Percentiles rank a stretch among this genome's conserved stretches.
phyloP scores from a whole-genome alignment of 345 rosid species.

The Toxicodendron radicans region DNA sequence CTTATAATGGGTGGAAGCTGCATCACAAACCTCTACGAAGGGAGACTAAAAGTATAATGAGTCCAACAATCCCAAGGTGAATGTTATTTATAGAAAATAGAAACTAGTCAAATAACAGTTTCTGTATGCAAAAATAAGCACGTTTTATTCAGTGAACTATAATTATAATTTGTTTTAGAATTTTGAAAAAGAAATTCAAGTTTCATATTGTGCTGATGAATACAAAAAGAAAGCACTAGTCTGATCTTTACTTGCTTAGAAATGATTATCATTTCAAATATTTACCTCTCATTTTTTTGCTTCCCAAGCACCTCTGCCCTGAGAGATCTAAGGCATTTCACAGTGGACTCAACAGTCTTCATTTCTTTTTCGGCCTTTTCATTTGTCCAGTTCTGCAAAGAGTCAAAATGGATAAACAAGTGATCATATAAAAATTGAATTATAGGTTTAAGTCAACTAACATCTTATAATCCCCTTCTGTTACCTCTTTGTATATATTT shows the following conservation, averaged over 20 bases:
- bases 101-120: not conserved
- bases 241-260: not conserved
- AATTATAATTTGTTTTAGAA: not conserved
- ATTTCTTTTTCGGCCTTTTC: slow-evolving; percentile 71
- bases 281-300: slow-evolving; percentile 77
- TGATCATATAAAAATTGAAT: not conserved
- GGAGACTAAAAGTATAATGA: not conserved
- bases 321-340: slow-evolving; percentile 69
- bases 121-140: not conserved
- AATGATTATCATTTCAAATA: slow-evolving; percentile 1
- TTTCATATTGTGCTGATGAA: not conserved
- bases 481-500: not conserved
- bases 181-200: not conserved
- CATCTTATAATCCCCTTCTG: not conserved
- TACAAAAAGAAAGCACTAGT: not conserved
- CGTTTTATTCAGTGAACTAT: no score
- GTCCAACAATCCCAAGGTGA: not conserved
- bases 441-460: not conserved
- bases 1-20: not conserved
- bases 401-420: not conserved
- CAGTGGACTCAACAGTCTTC: slow-evolving; percentile 70
- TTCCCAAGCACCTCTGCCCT: slow-evolving; percentile 72
- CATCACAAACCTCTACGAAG: not conserved
- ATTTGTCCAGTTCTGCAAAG: slow-evolving; percentile 62
- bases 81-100: not conserved